Conservation (phyloP, 2,329 filamentous ascomycete genomes). For the Sarocladium kiliense region DNA sequence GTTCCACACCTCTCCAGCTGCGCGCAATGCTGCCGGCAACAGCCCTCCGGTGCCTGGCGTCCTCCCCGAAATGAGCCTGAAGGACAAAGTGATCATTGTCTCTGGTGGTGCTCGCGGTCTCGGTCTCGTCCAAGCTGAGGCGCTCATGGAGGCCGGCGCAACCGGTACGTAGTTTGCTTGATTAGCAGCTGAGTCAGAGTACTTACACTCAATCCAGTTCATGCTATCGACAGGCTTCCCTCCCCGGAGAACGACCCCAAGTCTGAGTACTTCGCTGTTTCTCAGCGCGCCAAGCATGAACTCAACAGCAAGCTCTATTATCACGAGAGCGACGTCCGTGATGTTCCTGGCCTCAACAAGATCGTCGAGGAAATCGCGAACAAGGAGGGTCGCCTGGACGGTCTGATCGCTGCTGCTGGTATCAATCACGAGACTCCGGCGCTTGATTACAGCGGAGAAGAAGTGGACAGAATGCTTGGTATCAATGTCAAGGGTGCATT, state of each 20-base stretch:
- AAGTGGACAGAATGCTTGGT: constrained; percentile 72
- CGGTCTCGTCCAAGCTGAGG: constrained; percentile 73
- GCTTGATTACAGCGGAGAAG: constrained; percentile 71
- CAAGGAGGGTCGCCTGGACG: constrained; percentile 68
- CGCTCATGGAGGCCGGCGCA: constrained; percentile 74
- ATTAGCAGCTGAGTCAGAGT: no score
- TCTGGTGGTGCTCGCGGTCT: constrained; percentile 73
- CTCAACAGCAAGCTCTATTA: constrained; percentile 68
- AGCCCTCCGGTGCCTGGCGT: constrained; percentile 16
- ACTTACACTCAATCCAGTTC: constrained; percentile 38
- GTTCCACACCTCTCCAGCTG: constrained; percentile 17
- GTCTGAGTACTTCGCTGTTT: constrained; percentile 60
- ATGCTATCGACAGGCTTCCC: constrained; percentile 59
- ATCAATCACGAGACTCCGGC: constrained; percentile 82
- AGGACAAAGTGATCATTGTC: constrained; percentile 69
- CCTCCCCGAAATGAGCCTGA: constrained; percentile 71
- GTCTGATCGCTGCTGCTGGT: constrained; percentile 64
- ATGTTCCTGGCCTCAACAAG: constrained; percentile 61
- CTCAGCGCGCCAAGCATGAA: constrained; percentile 56
- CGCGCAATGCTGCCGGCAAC: constrained; percentile 12
- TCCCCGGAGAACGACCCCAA: constrained; percentile 38
- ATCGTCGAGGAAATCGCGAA: constrained; percentile 65
- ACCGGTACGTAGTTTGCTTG: constrained; percentile 44
- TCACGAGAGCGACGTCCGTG: constrained; percentile 73
- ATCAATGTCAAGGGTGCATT: constrained; percentile 84